Percentiles rank a stretch among this genome's conserved stretches.
Evolutionary conservation across 1,139 yeast species (phyloP).

Genomic region (Yamadazyma blattariae): DNA sequence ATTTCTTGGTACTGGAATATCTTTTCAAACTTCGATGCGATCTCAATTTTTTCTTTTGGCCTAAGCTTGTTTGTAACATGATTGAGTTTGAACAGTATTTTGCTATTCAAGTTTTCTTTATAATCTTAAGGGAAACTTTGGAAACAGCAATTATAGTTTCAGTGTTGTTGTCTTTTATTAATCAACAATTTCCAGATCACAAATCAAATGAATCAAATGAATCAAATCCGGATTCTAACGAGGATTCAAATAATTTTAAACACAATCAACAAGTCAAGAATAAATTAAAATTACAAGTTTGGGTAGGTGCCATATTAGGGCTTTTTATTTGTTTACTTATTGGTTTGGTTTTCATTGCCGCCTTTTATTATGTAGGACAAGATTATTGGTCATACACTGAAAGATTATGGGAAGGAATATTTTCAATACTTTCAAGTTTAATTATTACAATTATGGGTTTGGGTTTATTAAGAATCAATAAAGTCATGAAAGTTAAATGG

Average conservation of each 20-base stretch:
- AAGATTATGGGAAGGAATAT: conserved; percentile 88
- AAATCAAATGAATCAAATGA: not conserved
- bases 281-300: conserved; percentile 63
- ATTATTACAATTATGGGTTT: conserved; percentile 90
- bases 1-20: too few species aligned
- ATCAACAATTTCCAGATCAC: conserved; percentile 36
- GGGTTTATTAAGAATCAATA: conserved; percentile 78
- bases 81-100: conserved; percentile 47
- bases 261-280: conserved; percentile 13
- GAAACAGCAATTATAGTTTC: conserved; percentile 88
- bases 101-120: conserved; percentile 80
- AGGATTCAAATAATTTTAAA: not conserved
- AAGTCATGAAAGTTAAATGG: conserved; percentile 53
- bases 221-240: not conserved
- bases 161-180: conserved; percentile 76
- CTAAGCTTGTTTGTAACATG: too few species aligned
- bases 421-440: conserved; percentile 74
- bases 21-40: too few species aligned
- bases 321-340: conserved; percentile 69
- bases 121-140: conserved; percentile 79
- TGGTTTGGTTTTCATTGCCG: conserved; percentile 72
- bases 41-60: too few species aligned
- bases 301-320: conserved; percentile 80
- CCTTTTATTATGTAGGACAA: conserved; percentile 73
- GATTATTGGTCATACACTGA: conserved; percentile 85